Conservation (phyloP, 2,329 filamentous ascomycete genomes). For the Tothia fuscella region DNA sequence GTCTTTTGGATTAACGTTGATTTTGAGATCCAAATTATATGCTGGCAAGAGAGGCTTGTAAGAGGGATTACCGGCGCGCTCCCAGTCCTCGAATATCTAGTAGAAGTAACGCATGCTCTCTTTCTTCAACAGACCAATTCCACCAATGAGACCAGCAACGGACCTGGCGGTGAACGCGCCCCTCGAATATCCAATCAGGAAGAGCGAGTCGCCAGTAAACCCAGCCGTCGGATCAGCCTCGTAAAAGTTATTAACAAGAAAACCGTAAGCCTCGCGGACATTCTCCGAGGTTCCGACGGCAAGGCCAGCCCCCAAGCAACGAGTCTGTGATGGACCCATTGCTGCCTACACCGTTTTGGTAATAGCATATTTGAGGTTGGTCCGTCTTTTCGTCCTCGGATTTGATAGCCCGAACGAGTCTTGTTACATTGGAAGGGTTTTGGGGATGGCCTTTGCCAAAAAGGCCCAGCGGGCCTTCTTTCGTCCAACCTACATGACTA, state of each 20-base stretch:
- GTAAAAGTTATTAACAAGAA: constrained; percentile 49
- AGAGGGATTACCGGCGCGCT: constrained; percentile 13
- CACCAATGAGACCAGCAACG: constrained; percentile 16
- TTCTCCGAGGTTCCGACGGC: constrained; percentile 28
- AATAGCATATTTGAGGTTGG: constrained; percentile 29
- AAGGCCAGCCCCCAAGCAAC: constrained; percentile 14
- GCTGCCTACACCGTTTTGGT: constrained; percentile 30
- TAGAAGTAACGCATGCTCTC: constrained; percentile 14
- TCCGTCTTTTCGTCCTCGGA: constrained; percentile 16
- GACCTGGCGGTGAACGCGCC: constrained; percentile 30
- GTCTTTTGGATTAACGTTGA: not conserved
- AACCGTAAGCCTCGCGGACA: constrained; percentile 50
- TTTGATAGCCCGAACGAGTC: constrained; percentile 25
- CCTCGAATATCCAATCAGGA: constrained; percentile 33
- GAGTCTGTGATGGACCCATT: constrained; percentile 13
- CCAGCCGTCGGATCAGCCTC: constrained; percentile 42
- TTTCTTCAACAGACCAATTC: constrained; percentile 16
- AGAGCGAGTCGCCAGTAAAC: constrained; percentile 30
- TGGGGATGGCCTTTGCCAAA: constrained; percentile 9
- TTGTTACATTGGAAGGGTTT: constrained; percentile 28
- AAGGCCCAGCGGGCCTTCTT: constrained; percentile 1
- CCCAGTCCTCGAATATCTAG: constrained; percentile 14
- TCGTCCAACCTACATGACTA: constrained; percentile 6
- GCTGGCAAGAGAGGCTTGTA: constrained; percentile 7
- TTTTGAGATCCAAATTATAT: constrained; percentile 7